Evolutionary conservation across 2,329 filamentous ascomycete species (phyloP).

Genomic region (Colletotrichum eremochloae): DNA sequence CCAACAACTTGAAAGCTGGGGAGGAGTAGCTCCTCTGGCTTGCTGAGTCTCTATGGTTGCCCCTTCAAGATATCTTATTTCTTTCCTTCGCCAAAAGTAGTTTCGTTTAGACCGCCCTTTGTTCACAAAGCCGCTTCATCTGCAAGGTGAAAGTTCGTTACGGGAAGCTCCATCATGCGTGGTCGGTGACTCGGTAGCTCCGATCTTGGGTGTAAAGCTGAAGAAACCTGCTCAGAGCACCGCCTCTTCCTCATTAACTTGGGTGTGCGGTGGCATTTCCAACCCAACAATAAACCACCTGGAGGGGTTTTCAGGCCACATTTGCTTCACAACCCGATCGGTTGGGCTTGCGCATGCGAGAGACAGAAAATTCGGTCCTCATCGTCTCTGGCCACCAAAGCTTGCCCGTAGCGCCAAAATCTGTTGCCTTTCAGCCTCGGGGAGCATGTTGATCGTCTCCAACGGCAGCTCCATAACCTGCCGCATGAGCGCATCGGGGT

Average conservation of each 20-base stretch:
- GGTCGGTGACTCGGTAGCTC: background rate
- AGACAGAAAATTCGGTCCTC: constrained; percentile 4
- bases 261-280: background rate
- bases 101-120: constrained; percentile 9
- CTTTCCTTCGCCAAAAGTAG: constrained; percentile 19
- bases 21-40: background rate
- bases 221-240: background rate
- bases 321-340: background rate
- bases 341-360: background rate
- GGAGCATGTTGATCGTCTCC: constrained; percentile 82
- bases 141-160: background rate
- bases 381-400: constrained; percentile 61
- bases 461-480: constrained; percentile 86
- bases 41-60: background rate
- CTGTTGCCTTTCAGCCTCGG: constrained; percentile 81
- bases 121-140: constrained; percentile 2
- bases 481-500: constrained; percentile 81
- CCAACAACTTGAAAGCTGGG: background rate
- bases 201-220: background rate
- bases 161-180: background rate
- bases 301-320: background rate
- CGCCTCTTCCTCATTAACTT: background rate
- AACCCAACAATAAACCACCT: background rate
- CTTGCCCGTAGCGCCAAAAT: constrained; percentile 82
- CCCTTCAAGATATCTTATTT: background rate